phyloP scores from a whole-genome alignment of 1,284 basidiomycete species.

The Tetrapyrgos nigripes region DNA sequence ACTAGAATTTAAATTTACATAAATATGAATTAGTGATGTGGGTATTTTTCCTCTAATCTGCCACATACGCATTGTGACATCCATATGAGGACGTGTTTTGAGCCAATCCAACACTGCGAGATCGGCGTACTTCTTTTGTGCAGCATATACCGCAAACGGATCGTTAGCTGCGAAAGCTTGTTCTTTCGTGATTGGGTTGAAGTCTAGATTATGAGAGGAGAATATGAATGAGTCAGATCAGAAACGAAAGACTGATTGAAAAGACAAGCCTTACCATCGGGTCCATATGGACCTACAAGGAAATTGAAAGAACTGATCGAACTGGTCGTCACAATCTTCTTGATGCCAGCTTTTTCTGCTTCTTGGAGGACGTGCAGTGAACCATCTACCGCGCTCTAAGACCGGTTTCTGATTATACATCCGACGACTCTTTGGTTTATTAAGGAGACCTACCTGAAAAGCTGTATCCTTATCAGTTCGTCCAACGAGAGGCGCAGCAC shows the following conservation, averaged over 20 bases:
- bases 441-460: slow-evolving; percentile 9
- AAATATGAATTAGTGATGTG: too few species aligned
- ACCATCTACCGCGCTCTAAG: slow-evolving; percentile 7
- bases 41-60: not conserved
- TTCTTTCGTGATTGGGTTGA: slow-evolving; percentile 17
- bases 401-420: not conserved
- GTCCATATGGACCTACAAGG: too few species aligned
- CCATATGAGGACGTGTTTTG: slow-evolving; percentile 25
- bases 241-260: not conserved
- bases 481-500: slow-evolving; percentile 13
- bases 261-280: slow-evolving; percentile 5
- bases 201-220: slow-evolving; percentile 14
- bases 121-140: slow-evolving; percentile 28
- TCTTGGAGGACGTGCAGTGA: slow-evolving; percentile 8
- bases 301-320: slow-evolving; percentile 9
- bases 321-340: slow-evolving; percentile 3
- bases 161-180: slow-evolving; percentile 17
- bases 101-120: slow-evolving; percentile 24
- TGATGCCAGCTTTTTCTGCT: slow-evolving; percentile 6
- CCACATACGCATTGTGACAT: slow-evolving; percentile 31
- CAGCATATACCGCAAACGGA: slow-evolving; percentile 18
- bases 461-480: slow-evolving; percentile 10
- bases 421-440: too few species aligned
- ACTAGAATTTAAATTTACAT: slow-evolving; percentile 25
- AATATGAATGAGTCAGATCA: not conserved